phyloP scores from a whole-genome alignment of 495 filamentous ascomycete genomes.

The Aspergillus bertholletiae region DNA sequence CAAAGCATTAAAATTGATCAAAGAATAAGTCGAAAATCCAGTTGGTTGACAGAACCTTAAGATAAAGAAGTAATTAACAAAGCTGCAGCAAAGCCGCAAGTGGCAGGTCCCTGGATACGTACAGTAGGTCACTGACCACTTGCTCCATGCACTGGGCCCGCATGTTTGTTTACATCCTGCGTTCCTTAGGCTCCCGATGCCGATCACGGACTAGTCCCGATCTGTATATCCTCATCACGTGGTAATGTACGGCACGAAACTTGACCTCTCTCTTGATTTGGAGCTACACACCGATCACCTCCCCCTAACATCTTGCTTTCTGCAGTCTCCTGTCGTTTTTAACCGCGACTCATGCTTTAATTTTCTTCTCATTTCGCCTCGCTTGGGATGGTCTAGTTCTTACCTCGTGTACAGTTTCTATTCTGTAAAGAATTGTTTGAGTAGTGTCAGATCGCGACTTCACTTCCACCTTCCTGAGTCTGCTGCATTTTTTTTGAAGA shows the following conservation, averaged over 20 bases:
- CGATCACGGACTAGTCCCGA: constrained; percentile 32
- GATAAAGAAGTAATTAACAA: not conserved
- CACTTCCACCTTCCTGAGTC: constrained; percentile 1
- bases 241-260: constrained; percentile 17
- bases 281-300: constrained; percentile 2
- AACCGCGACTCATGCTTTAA: not conserved
- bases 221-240: constrained; percentile 28
- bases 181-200: constrained; percentile 35
- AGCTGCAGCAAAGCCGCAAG: constrained; percentile 1
- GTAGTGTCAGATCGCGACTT: not conserved
- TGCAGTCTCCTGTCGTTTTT: not conserved
- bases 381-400: not conserved
- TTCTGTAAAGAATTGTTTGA: not conserved
- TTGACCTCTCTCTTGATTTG: constrained; percentile 17
- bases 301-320: not conserved
- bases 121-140: constrained; percentile 8
- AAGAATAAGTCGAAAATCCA: not conserved
- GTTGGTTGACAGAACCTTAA: constrained; percentile 6
- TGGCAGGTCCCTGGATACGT: not conserved
- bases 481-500: not conserved
- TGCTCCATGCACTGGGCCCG: constrained; percentile 17
- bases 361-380: not conserved
- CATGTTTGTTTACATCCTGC: constrained; percentile 38
- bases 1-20: constrained; percentile 1
- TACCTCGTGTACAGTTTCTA: not conserved